These are phyloP conservation scores for Puccinellia tenuiflora DNA, from an alignment of 176 grass and related monocot genomes.

Conservation along the genomic window DNA sequence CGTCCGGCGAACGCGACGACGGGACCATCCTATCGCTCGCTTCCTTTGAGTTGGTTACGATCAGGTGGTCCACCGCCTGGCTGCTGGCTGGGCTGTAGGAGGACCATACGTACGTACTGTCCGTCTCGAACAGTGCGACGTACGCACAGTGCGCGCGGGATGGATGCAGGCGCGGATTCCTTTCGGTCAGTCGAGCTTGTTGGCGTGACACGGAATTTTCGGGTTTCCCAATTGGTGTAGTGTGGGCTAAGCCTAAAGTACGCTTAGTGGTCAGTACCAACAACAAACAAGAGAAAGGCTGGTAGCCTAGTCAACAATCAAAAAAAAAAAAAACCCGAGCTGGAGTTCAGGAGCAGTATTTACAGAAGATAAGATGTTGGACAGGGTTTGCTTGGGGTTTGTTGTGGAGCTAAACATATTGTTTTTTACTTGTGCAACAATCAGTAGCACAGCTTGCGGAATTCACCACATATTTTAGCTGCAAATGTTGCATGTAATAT, in stretches of 20 bases:
- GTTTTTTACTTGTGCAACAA: neutral
- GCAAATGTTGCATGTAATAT: no score
- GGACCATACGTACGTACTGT: constrained; percentile 19
- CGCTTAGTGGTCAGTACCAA: neutral
- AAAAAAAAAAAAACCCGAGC: no score
- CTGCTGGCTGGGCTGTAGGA: neutral
- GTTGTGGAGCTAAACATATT: neutral
- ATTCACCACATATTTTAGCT: neutral
- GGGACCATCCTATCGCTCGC: constrained; percentile 16
- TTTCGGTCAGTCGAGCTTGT: neutral
- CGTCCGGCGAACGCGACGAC: neutral
- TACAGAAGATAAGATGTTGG: no score
- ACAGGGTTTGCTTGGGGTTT: no score
- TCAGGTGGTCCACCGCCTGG: constrained; percentile 44
- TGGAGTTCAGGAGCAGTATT: no score
- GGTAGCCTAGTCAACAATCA: no score
- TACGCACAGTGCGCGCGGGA: no score
- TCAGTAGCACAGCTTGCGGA: neutral
- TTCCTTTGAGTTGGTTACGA: constrained; percentile 45
- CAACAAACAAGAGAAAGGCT: no score
- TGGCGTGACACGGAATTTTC: neutral
- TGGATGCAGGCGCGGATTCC: no score
- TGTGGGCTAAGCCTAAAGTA: neutral
- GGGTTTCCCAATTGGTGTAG: neutral
- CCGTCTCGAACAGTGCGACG: constrained; percentile 22